These are phyloP conservation scores for Multifurca ochricompacta DNA, from an alignment of 768 basidiomycete species.

Conservation along the genomic window DNA sequence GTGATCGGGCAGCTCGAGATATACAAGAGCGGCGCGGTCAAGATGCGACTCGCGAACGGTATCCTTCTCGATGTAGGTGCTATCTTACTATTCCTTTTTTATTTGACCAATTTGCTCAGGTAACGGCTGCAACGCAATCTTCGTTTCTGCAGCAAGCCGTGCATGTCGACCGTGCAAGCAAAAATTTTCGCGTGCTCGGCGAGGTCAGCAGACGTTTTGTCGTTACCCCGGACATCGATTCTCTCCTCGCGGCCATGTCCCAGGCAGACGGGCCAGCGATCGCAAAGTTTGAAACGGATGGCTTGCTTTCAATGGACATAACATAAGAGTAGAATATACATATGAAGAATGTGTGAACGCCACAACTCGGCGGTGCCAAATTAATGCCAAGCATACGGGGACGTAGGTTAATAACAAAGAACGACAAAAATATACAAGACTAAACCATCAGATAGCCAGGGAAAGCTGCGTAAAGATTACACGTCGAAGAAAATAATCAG, in stretches of 20 bases:
- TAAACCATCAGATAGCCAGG: not conserved
- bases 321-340: constrained; percentile 19
- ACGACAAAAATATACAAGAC: not conserved
- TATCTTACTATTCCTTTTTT: not conserved
- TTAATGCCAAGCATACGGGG: not conserved
- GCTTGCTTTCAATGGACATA: constrained; percentile 50
- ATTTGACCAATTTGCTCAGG: constrained; percentile 34
- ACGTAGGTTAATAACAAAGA: not conserved
- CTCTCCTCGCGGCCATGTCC: constrained; percentile 61
- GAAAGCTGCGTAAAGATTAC: not conserved
- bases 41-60: constrained; percentile 75
- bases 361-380: not conserved
- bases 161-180: constrained; percentile 52
- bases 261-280: constrained; percentile 34
- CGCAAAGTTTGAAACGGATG: constrained; percentile 33
- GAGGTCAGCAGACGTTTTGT: constrained; percentile 81
- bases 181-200: constrained; percentile 66
- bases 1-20: constrained; percentile 79
- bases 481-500: not conserved
- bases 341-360: not conserved
- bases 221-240: constrained; percentile 76
- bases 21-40: constrained; percentile 77
- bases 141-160: constrained; percentile 88
- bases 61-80: constrained; percentile 73
- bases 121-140: constrained; percentile 73